A percentile compares a stretch with the other conserved stretches of the same genome.
phyloP scores from a whole-genome alignment of 2,329 filamentous ascomycete species.

The Aspergillus aculeatus region DNA sequence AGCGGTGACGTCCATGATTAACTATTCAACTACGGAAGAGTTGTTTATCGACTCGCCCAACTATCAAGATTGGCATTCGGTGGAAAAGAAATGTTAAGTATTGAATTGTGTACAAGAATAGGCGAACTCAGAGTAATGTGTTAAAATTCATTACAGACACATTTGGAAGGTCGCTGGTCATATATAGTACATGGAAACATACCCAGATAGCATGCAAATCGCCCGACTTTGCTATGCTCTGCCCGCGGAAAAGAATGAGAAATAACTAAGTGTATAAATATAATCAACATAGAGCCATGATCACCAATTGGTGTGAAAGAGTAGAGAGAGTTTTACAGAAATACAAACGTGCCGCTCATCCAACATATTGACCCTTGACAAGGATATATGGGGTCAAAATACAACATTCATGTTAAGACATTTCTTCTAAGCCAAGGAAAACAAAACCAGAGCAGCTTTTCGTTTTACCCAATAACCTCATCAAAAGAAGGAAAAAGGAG shows the following conservation, averaged over 20 bases:
- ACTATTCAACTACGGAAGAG: neutral
- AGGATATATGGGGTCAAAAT: conserved; percentile 23
- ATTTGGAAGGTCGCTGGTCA: conserved; percentile 23
- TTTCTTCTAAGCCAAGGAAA: conserved; percentile 22
- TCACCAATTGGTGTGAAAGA: conserved; percentile 20
- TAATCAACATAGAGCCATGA: conserved; percentile 11
- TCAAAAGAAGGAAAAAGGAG: conserved; percentile 8
- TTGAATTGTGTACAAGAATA: neutral
- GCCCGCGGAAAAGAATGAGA: conserved; percentile 26
- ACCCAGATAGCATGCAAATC: conserved; percentile 27
- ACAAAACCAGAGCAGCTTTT: conserved; percentile 12
- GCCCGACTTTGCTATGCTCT: conserved; percentile 33
- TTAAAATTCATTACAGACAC: conserved; percentile 23
- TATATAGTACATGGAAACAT: conserved; percentile 31
- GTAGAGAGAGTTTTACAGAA: conserved; percentile 40
- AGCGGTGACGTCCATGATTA: neutral
- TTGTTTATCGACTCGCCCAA: too few species aligned
- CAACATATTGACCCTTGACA: conserved; percentile 26
- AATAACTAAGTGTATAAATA: conserved; percentile 19
- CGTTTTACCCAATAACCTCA: conserved; percentile 4
- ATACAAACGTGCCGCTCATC: conserved; percentile 30
- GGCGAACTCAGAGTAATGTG: neutral
- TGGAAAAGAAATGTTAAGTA: neutral
- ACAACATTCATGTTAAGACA: conserved; percentile 32
- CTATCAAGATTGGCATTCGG: neutral